phyloP scores from a whole-genome alignment of 1,139 yeast species.

The Saccharomycopsis phalli region DNA sequence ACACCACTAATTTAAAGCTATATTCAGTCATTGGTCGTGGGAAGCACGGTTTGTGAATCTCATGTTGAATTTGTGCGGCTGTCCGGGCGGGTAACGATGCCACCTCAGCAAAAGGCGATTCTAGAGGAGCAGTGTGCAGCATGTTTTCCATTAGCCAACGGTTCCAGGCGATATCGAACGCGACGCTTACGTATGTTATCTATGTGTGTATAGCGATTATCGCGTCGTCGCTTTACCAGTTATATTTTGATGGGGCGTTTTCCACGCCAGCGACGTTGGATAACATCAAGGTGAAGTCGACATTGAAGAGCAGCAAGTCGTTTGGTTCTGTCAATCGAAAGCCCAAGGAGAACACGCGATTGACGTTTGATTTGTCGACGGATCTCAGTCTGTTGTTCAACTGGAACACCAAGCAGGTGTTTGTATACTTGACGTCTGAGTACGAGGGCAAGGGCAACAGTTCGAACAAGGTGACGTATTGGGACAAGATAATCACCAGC shows the following conservation, averaged over 20 bases:
- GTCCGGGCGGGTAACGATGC: no score
- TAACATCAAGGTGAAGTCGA: conserved; percentile 27
- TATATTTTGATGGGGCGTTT: conserved; percentile 39
- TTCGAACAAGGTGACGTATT: conserved; percentile 66
- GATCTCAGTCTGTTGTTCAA: conserved; percentile 73
- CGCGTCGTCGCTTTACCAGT: conserved; percentile 41
- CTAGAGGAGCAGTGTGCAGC: neutral
- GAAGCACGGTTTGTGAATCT: neutral
- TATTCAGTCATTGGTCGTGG: conserved; percentile 19
- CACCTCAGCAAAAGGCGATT: neutral
- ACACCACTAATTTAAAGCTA: conserved; percentile 37
- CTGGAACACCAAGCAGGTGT: conserved; percentile 96
- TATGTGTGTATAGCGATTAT: conserved; percentile 39
- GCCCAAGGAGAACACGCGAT: conserved; percentile 72
- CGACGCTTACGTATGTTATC: conserved; percentile 45
- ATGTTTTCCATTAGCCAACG: conserved; percentile 40
- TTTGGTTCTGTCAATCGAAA: conserved; percentile 64
- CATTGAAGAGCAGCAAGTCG: conserved; percentile 51
- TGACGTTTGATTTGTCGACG: conserved; percentile 62
- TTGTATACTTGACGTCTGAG: conserved; percentile 83
- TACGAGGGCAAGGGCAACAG: conserved; percentile 52
- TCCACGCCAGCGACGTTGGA: conserved; percentile 34
- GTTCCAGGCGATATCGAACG: conserved; percentile 48
- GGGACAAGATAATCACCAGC: conserved; percentile 74
- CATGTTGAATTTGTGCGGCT: no score